These are phyloP conservation scores for Zea luxurians DNA, from an alignment of 176 grass and related monocot species.

Conservation along the genomic window DNA sequence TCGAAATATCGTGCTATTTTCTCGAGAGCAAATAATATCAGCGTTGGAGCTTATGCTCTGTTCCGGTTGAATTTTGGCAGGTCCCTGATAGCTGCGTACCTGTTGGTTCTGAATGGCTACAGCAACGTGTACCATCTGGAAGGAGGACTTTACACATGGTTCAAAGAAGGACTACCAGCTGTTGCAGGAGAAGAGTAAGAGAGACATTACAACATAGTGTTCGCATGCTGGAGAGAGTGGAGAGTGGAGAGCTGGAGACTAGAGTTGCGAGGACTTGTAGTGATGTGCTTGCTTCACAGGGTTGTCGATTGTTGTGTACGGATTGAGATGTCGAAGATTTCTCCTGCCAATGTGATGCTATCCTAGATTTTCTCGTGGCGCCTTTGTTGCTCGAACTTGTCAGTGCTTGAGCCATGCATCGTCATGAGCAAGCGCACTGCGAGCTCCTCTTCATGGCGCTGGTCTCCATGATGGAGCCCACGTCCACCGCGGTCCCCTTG, in stretches of 20 bases:
- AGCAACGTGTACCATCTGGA: slow-evolving; percentile 89
- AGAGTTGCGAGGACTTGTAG: not conserved
- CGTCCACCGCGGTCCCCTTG: slow-evolving; percentile 53
- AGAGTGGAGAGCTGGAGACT: not conserved
- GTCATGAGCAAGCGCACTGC: slow-evolving; percentile 57
- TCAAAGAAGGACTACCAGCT: slow-evolving; percentile 77
- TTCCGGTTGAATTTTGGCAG: slow-evolving; percentile 44
- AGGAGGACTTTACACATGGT: slow-evolving; percentile 83
- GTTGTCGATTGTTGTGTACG: too few relatives aligned
- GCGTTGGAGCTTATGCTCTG: not conserved
- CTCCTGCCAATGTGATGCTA: not conserved
- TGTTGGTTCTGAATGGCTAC: slow-evolving; percentile 82
- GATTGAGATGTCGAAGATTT: too few relatives aligned
- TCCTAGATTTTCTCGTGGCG: not conserved
- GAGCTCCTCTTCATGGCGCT: slow-evolving; percentile 66
- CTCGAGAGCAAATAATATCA: not conserved
- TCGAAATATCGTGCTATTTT: not conserved
- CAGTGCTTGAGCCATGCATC: not conserved
- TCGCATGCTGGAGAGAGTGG: not conserved
- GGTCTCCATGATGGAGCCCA: slow-evolving; percentile 65
- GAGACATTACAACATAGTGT: not conserved
- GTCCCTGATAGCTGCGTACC: slow-evolving; percentile 86
- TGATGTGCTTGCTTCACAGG: too few relatives aligned
- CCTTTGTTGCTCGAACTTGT: slow-evolving; percentile 6
- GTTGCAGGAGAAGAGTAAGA: slow-evolving; percentile 59